A percentile compares a stretch with the other conserved stretches of the same genome.
These are phyloP conservation scores for Phytophthora cactorum DNA, from an alignment of 352 stramenopile genomes.

Conservation along the genomic window DNA sequence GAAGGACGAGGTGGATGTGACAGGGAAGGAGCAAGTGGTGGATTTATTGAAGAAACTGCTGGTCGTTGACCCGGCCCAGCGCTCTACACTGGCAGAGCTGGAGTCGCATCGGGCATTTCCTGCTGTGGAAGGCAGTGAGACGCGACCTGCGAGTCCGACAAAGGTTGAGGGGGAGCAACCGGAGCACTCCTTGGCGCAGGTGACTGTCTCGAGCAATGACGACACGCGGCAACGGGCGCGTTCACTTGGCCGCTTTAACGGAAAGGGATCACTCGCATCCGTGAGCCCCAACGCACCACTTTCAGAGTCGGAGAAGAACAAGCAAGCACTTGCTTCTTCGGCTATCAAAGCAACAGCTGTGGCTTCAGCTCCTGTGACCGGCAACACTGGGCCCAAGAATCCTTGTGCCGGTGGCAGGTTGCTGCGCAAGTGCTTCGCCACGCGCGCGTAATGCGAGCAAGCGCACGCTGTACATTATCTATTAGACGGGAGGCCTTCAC, in stretches of 20 bases:
- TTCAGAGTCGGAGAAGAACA: constrained; percentile 32
- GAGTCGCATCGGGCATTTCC: constrained; percentile 48
- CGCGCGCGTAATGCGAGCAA: constrained; percentile 19
- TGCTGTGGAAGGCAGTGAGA: constrained; percentile 11
- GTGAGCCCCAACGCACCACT: constrained; percentile 27
- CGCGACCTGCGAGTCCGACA: constrained; percentile 11
- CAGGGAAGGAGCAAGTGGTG: constrained; percentile 43
- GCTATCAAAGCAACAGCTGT: constrained; percentile 19
- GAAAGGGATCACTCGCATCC: constrained; percentile 31
- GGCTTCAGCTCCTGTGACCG: constrained; percentile 9
- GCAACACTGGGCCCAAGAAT: constrained; percentile 25
- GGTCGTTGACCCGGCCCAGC: constrained; percentile 51
- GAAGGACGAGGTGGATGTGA: constrained; percentile 64
- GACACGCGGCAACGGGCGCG: constrained; percentile 19
- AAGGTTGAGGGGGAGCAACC: constrained; percentile 5
- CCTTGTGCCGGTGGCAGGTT: constrained; percentile 23
- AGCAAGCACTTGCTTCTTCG: constrained; percentile 28
- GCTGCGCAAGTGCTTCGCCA: constrained; percentile 38
- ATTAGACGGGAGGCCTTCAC: constrained; percentile 18
- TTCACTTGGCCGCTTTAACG: constrained; percentile 33
- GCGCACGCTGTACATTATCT: constrained; percentile 33
- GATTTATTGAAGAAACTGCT: constrained; percentile 67
- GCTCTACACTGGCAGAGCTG: constrained; percentile 48
- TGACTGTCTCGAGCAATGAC: constrained; percentile 14
- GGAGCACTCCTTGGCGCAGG: constrained; percentile 2